phyloP scores from a whole-genome alignment of 176 grass and related monocot genomes.

The Oryza meridionalis region DNA sequence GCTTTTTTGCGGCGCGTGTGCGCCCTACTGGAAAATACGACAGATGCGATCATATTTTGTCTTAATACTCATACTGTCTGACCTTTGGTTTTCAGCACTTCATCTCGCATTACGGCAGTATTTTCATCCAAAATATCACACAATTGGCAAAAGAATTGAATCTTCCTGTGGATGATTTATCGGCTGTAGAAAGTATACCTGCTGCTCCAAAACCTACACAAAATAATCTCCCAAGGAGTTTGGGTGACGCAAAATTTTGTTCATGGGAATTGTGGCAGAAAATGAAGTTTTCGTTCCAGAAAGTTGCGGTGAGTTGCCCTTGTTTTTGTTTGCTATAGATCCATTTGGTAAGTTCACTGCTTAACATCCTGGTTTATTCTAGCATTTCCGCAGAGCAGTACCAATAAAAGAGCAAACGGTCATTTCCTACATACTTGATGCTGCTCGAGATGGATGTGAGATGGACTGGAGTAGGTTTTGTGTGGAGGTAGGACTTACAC shows the following conservation, averaged over 20 bases:
- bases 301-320: constrained; percentile 82
- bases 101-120: constrained; percentile 59
- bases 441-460: constrained; percentile 75
- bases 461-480: constrained; percentile 85
- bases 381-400: constrained; percentile 72
- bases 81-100: constrained; percentile 66
- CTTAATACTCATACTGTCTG: constrained; percentile 19
- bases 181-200: constrained; percentile 41
- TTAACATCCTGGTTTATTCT: constrained; percentile 31
- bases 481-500: constrained; percentile 61
- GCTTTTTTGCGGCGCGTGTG: background rate
- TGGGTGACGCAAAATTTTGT: constrained; percentile 56
- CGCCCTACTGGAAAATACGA: background rate
- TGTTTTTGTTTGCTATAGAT: constrained; percentile 28
- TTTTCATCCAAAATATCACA: constrained; percentile 71
- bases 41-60: constrained; percentile 4
- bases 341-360: constrained; percentile 19
- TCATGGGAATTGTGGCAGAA: constrained; percentile 91
- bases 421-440: constrained; percentile 78
- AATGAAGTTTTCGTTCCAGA: constrained; percentile 58
- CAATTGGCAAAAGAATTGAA: constrained; percentile 70
- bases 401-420: constrained; percentile 91
- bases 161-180: constrained; percentile 55
- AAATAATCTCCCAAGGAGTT: constrained; percentile 53
- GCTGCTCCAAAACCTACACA: constrained; percentile 30